phyloP scores from a whole-genome alignment of 2,329 filamentous ascomycete species.

The Apiospora koreana region DNA sequence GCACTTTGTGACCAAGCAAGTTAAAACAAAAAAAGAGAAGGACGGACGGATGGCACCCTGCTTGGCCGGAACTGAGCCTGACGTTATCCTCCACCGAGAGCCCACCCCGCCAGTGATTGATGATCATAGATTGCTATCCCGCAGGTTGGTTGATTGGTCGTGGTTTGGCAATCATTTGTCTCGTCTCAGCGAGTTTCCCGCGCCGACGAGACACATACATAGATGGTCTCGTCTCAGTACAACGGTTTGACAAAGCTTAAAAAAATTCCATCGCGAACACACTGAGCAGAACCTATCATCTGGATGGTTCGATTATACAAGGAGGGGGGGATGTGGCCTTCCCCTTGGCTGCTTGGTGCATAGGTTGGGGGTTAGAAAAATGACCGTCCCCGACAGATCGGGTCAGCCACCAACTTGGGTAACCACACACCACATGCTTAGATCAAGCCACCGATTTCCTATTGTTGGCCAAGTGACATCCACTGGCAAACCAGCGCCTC shows the following conservation, averaged over 20 bases:
- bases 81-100: not conserved
- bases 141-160: not conserved
- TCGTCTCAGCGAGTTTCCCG: not conserved
- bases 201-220: conserved; percentile 2
- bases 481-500: not conserved
- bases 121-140: not conserved
- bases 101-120: not conserved
- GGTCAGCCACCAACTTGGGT: conserved; percentile 1
- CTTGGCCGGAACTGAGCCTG: not conserved
- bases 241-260: conserved; percentile 3
- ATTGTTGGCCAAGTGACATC: not conserved
- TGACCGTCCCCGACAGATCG: not conserved
- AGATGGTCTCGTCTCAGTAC: conserved; percentile 2
- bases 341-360: not conserved
- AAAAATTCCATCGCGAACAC: not conserved
- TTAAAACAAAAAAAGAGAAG: not conserved
- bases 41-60: not conserved
- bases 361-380: not conserved
- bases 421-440: not conserved
- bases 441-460: not conserved
- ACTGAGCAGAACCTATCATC: not conserved
- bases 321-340: not conserved
- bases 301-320: not conserved
- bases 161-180: not conserved
- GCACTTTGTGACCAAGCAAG: not conserved